A percentile compares a stretch with the other conserved stretches of the same genome.
Conservation (phyloP, 495 filamentous ascomycete genomes). For the Penicillium argentinense region DNA sequence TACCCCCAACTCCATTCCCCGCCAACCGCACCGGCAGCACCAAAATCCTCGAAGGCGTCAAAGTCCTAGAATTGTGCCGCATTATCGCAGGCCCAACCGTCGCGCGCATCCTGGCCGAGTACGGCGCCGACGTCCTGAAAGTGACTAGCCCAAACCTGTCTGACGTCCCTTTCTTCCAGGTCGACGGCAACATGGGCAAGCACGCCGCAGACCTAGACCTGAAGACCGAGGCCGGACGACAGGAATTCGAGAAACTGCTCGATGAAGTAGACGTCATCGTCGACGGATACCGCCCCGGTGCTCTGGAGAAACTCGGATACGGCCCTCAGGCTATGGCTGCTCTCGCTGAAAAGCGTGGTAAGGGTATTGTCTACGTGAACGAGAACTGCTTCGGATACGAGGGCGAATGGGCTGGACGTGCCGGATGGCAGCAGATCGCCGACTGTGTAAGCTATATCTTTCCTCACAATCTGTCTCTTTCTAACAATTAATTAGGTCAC, state of each 20-base stretch:
- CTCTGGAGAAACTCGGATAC: constrained; percentile 65
- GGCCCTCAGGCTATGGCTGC: constrained; percentile 50
- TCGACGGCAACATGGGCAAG: constrained; percentile 76
- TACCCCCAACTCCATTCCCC: constrained; percentile 56
- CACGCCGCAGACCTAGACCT: constrained; percentile 59
- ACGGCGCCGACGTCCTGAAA: constrained; percentile 68
- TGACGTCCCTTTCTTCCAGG: constrained; percentile 79
- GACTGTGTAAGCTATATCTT: constrained; percentile 39
- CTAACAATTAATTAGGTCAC: constrained; percentile 45
- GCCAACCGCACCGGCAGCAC: constrained; percentile 25
- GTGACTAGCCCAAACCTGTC: constrained; percentile 66
- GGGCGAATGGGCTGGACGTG: constrained; percentile 47
- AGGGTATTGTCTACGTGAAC: constrained; percentile 66
- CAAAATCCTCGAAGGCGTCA: constrained; percentile 35
- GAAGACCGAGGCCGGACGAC: constrained; percentile 49
- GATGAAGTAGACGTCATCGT: constrained; percentile 59
- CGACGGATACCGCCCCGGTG: constrained; percentile 68
- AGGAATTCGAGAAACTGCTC: constrained; percentile 58
- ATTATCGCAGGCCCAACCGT: constrained; percentile 61
- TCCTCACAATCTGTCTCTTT: background rate
- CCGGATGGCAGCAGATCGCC: constrained; percentile 59
- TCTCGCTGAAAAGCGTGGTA: constrained; percentile 53
- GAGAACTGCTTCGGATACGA: constrained; percentile 72
- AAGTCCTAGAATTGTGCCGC: constrained; percentile 69
- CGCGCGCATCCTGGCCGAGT: constrained; percentile 63